These are phyloP conservation scores for Penicillium arizonense DNA, from an alignment of 495 filamentous ascomycete species.

Conservation along the genomic window DNA sequence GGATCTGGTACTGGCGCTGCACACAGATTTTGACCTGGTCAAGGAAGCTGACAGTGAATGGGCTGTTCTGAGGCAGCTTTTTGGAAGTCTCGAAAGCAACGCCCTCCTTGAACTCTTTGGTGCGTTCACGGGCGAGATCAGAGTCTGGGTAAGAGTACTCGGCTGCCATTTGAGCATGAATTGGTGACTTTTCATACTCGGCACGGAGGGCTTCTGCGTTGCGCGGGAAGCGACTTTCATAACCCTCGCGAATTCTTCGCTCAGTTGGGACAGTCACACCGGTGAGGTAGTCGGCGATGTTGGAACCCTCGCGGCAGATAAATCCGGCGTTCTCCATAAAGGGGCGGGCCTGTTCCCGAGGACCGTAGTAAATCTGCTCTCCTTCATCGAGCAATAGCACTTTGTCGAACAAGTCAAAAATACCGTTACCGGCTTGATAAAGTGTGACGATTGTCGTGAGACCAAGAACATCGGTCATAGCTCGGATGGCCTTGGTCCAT, in stretches of 20 bases:
- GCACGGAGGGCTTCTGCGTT: constrained; percentile 40
- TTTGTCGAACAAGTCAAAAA: constrained; percentile 66
- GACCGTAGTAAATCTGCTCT: constrained; percentile 60
- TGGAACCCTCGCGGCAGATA: constrained; percentile 61
- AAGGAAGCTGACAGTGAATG: constrained; percentile 57
- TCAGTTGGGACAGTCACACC: constrained; percentile 69
- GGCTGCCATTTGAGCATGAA: constrained; percentile 31
- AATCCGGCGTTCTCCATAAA: constrained; percentile 71
- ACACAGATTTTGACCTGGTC: constrained; percentile 58
- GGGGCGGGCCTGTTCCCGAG: constrained; percentile 54
- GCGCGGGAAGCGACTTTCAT: constrained; percentile 44
- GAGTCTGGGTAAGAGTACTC: constrained; percentile 53
- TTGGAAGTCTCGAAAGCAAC: constrained; percentile 44
- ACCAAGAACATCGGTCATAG: constrained; percentile 47
- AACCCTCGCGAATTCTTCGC: constrained; percentile 56
- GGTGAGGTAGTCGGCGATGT: constrained; percentile 69
- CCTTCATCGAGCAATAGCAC: constrained; percentile 66
- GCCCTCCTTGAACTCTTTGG: constrained; percentile 47
- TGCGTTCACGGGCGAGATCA: constrained; percentile 40
- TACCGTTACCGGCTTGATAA: constrained; percentile 63
- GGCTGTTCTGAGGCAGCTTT: constrained; percentile 38
- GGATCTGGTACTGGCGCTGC: constrained; percentile 53
- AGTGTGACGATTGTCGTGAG: constrained; percentile 49
- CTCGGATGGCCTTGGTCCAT: constrained; percentile 47
- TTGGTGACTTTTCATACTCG: constrained; percentile 38